A percentile compares a stretch with the other conserved stretches of the same genome.
phyloP scores from a whole-genome alignment of 495 filamentous ascomycete genomes.

The Aspergillus olivimuriae region DNA sequence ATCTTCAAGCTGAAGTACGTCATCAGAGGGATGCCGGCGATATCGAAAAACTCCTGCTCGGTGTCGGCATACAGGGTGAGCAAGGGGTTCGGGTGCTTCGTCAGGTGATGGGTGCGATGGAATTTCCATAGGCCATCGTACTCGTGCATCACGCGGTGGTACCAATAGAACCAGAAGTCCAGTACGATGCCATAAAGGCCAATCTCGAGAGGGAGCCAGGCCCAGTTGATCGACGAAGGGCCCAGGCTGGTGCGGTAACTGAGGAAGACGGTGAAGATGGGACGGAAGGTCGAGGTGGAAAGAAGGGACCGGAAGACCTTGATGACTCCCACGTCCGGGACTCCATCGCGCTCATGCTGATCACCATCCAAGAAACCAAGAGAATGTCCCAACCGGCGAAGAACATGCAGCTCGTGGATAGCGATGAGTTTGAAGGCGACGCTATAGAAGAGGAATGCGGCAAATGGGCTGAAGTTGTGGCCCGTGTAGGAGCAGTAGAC shows the following conservation, averaged over 20 bases:
- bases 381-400: slow-evolving; percentile 19
- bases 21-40: slow-evolving; percentile 28
- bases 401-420: slow-evolving; percentile 15
- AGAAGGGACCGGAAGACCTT: slow-evolving; percentile 26
- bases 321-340: slow-evolving; percentile 27
- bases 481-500: slow-evolving; percentile 21
- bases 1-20: slow-evolving; percentile 27
- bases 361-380: slow-evolving; percentile 34
- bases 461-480: slow-evolving; percentile 14
- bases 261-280: slow-evolving; percentile 27
- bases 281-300: slow-evolving; percentile 26
- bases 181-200: slow-evolving; percentile 32
- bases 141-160: slow-evolving; percentile 33
- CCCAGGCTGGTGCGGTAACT: slow-evolving; percentile 19
- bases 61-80: slow-evolving; percentile 29
- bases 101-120: slow-evolving; percentile 37
- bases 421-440: slow-evolving; percentile 10
- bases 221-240: slow-evolving; percentile 21
- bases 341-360: slow-evolving; percentile 31
- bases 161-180: slow-evolving; percentile 41
- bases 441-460: slow-evolving; percentile 22
- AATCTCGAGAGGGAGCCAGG: slow-evolving; percentile 24
- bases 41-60: slow-evolving; percentile 36
- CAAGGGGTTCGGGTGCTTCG: slow-evolving; percentile 34
- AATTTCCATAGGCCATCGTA: slow-evolving; percentile 29